Conservation (phyloP, 345 rosid genomes). For the Lagerstroemia speciosa region DNA sequence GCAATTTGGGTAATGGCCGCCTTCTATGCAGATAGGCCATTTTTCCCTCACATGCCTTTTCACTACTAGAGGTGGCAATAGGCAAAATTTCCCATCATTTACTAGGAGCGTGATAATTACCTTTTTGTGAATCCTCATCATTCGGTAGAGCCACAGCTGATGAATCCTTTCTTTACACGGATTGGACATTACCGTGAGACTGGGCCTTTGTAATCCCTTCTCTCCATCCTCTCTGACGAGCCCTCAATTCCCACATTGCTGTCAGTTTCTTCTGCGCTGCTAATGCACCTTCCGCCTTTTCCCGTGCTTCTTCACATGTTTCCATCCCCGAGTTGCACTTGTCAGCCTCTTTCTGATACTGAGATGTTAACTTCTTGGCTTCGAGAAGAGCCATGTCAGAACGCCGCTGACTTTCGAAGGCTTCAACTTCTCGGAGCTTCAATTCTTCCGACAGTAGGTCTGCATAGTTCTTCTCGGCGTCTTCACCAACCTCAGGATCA, state of each 20-base stretch:
- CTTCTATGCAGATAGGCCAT: background rate
- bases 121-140: background rate
- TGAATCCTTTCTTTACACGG: conserved; percentile 19
- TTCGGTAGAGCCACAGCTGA: background rate
- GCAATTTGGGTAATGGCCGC: background rate
- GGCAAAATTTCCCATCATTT: background rate
- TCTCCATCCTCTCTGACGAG: conserved; percentile 84
- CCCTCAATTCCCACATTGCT: conserved; percentile 67
- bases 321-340: conserved; percentile 97
- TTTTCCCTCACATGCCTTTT: no score
- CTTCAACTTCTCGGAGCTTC: conserved; percentile 70
- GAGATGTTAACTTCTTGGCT: conserved; percentile 90
- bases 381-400: conserved; percentile 74
- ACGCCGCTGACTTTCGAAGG: conserved; percentile 61
- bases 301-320: conserved; percentile 95
- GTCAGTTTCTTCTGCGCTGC: conserved; percentile 69
- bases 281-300: conserved; percentile 64
- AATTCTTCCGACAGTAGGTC: conserved; percentile 77
- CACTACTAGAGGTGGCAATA: no score
- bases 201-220: conserved; percentile 43
- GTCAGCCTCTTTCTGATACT: conserved; percentile 96
- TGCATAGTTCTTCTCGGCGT: conserved; percentile 67
- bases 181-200: conserved; percentile 44
- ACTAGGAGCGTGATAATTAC: background rate
- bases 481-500: conserved; percentile 79